Evolutionary conservation across 2,329 filamentous ascomycete genomes (phyloP).

Genomic region (Cercospora beticola): DNA sequence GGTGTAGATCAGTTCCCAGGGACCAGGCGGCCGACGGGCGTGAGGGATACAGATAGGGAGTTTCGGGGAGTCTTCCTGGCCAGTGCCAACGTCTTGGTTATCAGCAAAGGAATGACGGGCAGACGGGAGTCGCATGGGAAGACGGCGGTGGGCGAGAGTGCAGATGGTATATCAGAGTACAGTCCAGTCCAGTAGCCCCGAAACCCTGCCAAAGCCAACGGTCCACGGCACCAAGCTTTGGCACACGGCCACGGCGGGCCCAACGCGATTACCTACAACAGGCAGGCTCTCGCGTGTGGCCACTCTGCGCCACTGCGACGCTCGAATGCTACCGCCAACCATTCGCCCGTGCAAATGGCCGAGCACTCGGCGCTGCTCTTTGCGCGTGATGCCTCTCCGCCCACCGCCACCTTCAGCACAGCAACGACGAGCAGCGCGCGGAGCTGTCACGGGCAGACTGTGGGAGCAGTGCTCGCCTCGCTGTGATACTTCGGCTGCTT

Average conservation of each 20-base stretch:
- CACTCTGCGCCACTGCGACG: neutral
- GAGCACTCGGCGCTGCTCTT: neutral
- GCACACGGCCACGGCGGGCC: neutral
- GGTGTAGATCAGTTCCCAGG: conserved; percentile 12
- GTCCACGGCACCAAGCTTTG: conserved; percentile 9
- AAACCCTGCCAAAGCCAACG: conserved; percentile 3
- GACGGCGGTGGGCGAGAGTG: neutral
- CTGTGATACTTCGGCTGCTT: conserved; percentile 9
- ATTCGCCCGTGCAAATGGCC: neutral
- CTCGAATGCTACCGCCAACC: neutral
- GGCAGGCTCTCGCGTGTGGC: conserved; percentile 9
- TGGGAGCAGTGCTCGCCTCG: neutral
- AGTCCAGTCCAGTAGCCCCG: neutral
- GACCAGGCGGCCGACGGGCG: conserved; percentile 6
- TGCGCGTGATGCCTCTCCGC: neutral
- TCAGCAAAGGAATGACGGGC: conserved; percentile 6
- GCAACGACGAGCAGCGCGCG: neutral
- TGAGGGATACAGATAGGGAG: conserved; percentile 1
- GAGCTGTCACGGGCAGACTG: neutral
- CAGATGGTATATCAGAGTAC: conserved; percentile 2
- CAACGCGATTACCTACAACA: neutral
- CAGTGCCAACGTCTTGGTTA: neutral
- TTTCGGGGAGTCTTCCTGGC: neutral
- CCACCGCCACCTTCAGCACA: neutral
- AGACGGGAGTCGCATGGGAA: neutral